Conservation (phyloP, 352 stramenopile species). For the Stramenopiles sp. region DNA sequence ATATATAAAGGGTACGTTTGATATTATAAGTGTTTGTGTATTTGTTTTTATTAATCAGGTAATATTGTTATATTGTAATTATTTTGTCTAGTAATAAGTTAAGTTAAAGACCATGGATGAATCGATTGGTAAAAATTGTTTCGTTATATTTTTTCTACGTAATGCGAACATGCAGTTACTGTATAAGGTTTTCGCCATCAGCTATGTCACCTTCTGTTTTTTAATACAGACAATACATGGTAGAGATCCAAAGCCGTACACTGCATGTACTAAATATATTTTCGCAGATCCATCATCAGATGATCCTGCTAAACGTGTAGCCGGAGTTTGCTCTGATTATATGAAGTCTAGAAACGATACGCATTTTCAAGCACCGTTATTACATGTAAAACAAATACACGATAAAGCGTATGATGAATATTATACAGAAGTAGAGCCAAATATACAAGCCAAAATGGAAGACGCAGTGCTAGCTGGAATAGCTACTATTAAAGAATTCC, state of each 20-base stretch:
- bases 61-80: too few species aligned
- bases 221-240: too few species aligned
- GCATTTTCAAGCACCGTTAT: background rate
- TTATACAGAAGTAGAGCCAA: background rate
- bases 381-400: background rate
- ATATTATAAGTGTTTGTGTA: too few species aligned
- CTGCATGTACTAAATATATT: background rate
- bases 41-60: too few species aligned
- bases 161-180: background rate
- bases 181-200: background rate
- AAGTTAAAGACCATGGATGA: too few species aligned
- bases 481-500: background rate
- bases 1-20: too few species aligned
- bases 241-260: background rate
- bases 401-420: background rate
- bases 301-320: background rate
- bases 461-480: background rate
- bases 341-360: conserved; percentile 1
- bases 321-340: conserved; percentile 6
- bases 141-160: too few species aligned
- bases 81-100: too few species aligned
- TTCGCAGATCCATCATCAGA: background rate
- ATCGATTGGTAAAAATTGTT: too few species aligned
- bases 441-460: background rate
- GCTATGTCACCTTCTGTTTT: background rate